Evolutionary conservation across 495 filamentous ascomycete species (phyloP), one percentile per base, ranked within the genome.

Genomic region (Penicillium waksmanii): DNA sequence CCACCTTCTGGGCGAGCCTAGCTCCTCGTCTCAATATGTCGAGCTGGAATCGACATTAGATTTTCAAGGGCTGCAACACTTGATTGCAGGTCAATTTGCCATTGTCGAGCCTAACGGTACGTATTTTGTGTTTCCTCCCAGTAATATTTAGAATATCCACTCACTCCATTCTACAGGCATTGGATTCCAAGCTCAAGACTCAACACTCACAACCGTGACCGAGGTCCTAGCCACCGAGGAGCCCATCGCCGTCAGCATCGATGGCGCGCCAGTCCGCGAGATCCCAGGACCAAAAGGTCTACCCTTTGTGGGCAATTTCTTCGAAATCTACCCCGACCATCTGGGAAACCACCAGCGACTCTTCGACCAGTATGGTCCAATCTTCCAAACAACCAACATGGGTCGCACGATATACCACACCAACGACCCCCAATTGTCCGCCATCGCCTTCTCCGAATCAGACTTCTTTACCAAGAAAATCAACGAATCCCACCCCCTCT

Each of bases 321-420:
- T 78, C 61, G 82, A 85, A 56, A 66, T 85, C 43, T 85, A 75
- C 62, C 82, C 83, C 2, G 83, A 86, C 64, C 82, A 81, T 56
- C 67, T 85, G 5, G 83, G 83, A 12, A 86, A 86, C 66, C 76
- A 85, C 62, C 67, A 83, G 21, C 74, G 82, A 7, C 76, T 85
- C 1, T 85, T 84, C 55, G 68, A 73, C 17, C 69, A 73, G 49
- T 84, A 84, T 65, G 83, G 83, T 8, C 74, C 74, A 2, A 58
- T 86, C 38, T 71, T 84, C 71, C 80, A 84, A 58, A 84, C 83
- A 1, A 79, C 66, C 42, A 81, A 79, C 64, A 74, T 85, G 70
- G 83, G 83, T 9, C 73, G 64, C 25, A 74, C 71, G 0, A 70
- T 65, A 2, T 85, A 83, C 57, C 69, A 69, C 6, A 84, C 82